phyloP scores from a whole-genome alignment of 2,329 filamentous ascomycete species.

The Pseudofabraea citricarpa region DNA sequence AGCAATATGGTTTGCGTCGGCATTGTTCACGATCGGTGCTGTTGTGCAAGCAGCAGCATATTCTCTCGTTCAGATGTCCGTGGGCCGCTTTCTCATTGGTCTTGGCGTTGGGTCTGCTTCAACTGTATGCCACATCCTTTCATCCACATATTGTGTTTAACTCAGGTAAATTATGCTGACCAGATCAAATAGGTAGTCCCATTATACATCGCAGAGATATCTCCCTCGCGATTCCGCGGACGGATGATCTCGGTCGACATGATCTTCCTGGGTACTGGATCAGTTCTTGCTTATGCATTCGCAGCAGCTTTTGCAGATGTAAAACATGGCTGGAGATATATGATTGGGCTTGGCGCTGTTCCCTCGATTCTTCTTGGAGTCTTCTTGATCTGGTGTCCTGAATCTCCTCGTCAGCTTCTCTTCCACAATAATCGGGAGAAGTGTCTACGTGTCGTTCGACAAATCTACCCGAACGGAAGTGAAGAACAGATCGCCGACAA shows the following conservation, averaged over 20 bases:
- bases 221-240: slow-evolving; percentile 43
- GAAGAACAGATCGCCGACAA: slow-evolving; percentile 37
- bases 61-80: slow-evolving; percentile 35
- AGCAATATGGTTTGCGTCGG: slow-evolving; percentile 35
- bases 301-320: slow-evolving; percentile 38
- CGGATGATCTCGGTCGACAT: slow-evolving; percentile 45
- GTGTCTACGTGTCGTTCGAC: slow-evolving; percentile 24
- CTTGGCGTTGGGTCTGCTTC: slow-evolving; percentile 42
- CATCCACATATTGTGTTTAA: neutral
- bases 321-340: slow-evolving; percentile 41
- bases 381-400: slow-evolving; percentile 41
- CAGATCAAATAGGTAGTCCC: slow-evolving; percentile 41
- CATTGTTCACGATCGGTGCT: slow-evolving; percentile 35
- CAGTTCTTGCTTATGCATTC: slow-evolving; percentile 46
- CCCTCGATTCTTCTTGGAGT: slow-evolving; percentile 38
- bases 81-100: slow-evolving; percentile 41
- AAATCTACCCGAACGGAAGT: slow-evolving; percentile 36
- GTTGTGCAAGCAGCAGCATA: slow-evolving; percentile 32
- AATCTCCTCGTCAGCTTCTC: slow-evolving; percentile 42
- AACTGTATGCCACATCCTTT: too few species aligned
- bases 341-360: slow-evolving; percentile 43
- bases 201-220: slow-evolving; percentile 44
- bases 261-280: slow-evolving; percentile 37
- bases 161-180: neutral
- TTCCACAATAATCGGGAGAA: slow-evolving; percentile 33